Evolutionary conservation across 2,329 filamentous ascomycete genomes (phyloP), one percentile per base, ranked within the genome.

Genomic region (Blastomyces percursus): DNA sequence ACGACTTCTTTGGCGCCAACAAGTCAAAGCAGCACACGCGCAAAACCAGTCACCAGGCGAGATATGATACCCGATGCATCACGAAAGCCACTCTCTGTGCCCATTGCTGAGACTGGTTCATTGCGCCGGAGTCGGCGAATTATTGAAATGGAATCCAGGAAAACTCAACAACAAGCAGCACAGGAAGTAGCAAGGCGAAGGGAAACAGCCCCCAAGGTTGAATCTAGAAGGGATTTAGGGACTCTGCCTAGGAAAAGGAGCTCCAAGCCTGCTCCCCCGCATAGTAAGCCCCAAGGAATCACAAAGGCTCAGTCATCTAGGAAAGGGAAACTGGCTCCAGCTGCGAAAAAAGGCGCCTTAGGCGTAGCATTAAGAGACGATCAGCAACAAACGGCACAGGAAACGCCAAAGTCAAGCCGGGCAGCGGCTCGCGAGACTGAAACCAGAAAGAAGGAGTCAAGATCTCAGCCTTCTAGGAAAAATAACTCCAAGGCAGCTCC

Each of bases 61-160:
- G 14, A 48, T 30, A 7, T 9, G 35, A 21, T 30, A 61, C 9
- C 27, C 14, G 11, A 16, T 6, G 3, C 38, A 59, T n/a, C 51
- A 38, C 27, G 30, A 35, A 55, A 21, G 30, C 11, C n/a, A n/a
- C 19, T 7, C 11, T 38, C 51, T 38, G n/a, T 2, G 32, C 8
- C 32, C 32, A 8, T 30, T 5, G 30, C 51, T 21, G 51, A 55
- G 11, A 35, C 50, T 24, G 51, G 19, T 24, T 44, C 60, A 32
- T 46, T 61, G 30, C 60, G 60, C 27, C 27, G 60, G 51, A 61
- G 60, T 24, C 48, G 57, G 52, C 51, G 60, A 27, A 19, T 61
- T 38, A 40, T 56, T n/a, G 60, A 61, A 7, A 30, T 57, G 42
- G 60, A 48, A 61, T 24, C 48, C 24, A 61, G 21, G 14, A 61